Evolutionary conservation across 441 rosid genomes (phyloP), one percentile per base, ranked within the genome.

Genomic region (Brassica hybrid): DNA sequence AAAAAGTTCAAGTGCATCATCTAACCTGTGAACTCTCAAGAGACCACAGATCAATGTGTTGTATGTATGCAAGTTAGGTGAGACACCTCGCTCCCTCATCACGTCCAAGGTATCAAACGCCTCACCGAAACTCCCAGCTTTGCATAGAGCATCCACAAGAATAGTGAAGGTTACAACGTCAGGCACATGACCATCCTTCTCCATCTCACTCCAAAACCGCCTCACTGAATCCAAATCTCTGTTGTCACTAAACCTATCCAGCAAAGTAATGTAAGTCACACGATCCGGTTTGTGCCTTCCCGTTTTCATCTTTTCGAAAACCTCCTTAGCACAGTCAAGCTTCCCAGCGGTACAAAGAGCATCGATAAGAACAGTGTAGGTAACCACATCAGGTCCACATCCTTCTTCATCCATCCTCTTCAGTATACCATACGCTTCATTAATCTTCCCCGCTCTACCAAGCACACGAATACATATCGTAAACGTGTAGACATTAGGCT

Each of bases 401-500:
- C 98, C 98, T 76, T 85, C 91, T 18, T 84, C 89, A 60, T 95
- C 96, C 99, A 95, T 95, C 76, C 88, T 84, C 83, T 91, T 87
- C 82, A 95, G 65, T n/a, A 93, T 83, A 32, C 34, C 76, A 71
- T 57, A 83, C 1, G 99, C 97, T 78, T 90, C 93, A 0, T 84
- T 84, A 19, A 91, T 93, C 86, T 82, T 89, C 57, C 98, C 96
- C 0, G 91, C 94, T 80, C 91, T 88, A 45, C 99, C 97, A 71
- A 95, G 91, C 48, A 86, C 85, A 68, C 97, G 83, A 72, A 93
- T 90, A 89, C 98, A 95, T 84, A 93, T 93, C 0, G 96, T 91
- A 79, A 87, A 95, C 16, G 98, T 91, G 83, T 95, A 93, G 32
- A 95, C 82, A 82, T 95, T 95, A 23, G 97, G 98, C 82, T 78